Conservation (phyloP, 2,329 filamentous ascomycete species). For the Fusarium circinatum region DNA sequence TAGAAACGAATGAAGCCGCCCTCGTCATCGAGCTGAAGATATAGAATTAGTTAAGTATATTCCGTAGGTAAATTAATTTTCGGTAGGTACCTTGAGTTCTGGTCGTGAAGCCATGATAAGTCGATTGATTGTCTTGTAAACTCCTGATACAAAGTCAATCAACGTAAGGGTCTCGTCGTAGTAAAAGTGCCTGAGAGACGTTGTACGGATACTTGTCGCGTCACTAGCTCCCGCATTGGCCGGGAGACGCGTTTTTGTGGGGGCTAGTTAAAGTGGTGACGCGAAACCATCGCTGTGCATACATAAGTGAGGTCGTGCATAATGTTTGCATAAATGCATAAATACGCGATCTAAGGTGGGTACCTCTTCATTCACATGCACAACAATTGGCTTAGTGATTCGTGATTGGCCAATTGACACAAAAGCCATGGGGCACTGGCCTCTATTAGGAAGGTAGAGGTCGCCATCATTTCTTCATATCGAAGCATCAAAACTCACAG, state of each 20-base stretch:
- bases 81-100: conserved; percentile 70
- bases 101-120: conserved; percentile 74
- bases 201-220: conserved; percentile 41
- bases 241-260: conserved; percentile 44
- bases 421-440: background rate
- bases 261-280: conserved; percentile 41
- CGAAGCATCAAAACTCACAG: background rate
- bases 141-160: conserved; percentile 11
- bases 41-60: conserved; percentile 4
- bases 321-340: background rate
- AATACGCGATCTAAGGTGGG: too few species aligned
- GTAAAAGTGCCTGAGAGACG: conserved; percentile 15
- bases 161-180: conserved; percentile 1
- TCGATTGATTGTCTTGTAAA: background rate
- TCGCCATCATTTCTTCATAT: background rate
- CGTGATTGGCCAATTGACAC: background rate
- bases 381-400: background rate
- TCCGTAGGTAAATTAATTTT: background rate
- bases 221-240: conserved; percentile 33
- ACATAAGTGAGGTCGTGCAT: background rate
- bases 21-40: conserved; percentile 87
- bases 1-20: conserved; percentile 97
- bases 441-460: background rate
- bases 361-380: background rate
- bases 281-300: conserved; percentile 27